Percentiles rank a stretch among this genome's conserved stretches.
Conservation (phyloP, 2,329 filamentous ascomycete species). For the Hysterium pulicare region DNA sequence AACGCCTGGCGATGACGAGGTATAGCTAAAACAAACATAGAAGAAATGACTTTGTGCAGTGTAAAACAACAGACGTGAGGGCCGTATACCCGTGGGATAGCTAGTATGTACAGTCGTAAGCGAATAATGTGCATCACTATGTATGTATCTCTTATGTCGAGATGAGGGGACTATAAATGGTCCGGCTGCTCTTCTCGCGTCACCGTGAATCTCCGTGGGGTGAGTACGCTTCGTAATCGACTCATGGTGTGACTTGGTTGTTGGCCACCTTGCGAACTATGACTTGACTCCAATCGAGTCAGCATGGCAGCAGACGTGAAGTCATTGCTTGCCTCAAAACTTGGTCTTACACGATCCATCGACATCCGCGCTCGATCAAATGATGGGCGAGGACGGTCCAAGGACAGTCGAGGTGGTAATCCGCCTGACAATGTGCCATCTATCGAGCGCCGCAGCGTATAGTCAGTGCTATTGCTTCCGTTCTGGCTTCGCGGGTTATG, state of each 20-base stretch:
- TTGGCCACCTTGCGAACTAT: conserved; percentile 20
- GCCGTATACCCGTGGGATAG: conserved; percentile 9
- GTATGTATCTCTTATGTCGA: too few species aligned
- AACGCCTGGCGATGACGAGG: conserved; percentile 20
- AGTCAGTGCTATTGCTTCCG: conserved; percentile 91
- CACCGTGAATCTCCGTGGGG: conserved; percentile 24
- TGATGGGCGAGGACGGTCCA: conserved; percentile 63
- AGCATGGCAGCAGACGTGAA: conserved; percentile 88
- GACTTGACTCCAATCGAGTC: conserved; percentile 72
- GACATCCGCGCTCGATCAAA: conserved; percentile 83
- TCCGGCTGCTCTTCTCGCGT: conserved; percentile 32
- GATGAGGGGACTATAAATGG: too few species aligned
- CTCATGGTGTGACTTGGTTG: conserved; percentile 18
- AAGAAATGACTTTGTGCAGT: conserved; percentile 20
- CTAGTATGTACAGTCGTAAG: conserved; percentile 30
- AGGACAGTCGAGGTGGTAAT: conserved; percentile 29
- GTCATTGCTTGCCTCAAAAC: conserved; percentile 83
- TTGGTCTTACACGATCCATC: conserved; percentile 79
- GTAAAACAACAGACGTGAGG: conserved; percentile 8
- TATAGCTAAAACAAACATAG: conserved; percentile 9
- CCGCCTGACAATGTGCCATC: conserved; percentile 15
- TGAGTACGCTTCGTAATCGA: conserved; percentile 28
- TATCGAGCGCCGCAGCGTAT: conserved; percentile 55
- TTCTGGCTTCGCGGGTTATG: conserved; percentile 83
- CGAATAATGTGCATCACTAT: conserved; percentile 17